Evolutionary conservation across 2,329 filamentous ascomycete species (phyloP), one percentile per base, ranked within the genome.

Genomic region (Plectosphaerella cucumerina): DNA sequence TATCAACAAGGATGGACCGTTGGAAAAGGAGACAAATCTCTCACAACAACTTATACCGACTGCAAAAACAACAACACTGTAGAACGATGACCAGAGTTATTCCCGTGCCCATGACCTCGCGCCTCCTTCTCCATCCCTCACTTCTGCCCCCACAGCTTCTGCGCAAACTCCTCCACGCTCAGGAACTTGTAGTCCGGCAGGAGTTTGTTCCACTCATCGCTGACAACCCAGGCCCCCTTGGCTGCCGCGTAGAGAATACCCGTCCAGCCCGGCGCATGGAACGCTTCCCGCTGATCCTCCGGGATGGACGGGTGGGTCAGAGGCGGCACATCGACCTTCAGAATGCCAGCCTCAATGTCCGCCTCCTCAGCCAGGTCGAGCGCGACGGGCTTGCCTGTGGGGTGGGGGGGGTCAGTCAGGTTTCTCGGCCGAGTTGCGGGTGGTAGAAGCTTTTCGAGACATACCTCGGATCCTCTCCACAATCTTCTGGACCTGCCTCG

Each of bases 171-270:
- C 46, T 67, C 64, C 0, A 56, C 53, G 6, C 56, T 47, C 15
- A 56, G 63, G 15, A 70, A 68, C 47, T 62, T 50, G 47, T 62
- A 67, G 23, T 69, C 64, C 3, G 68, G 67, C 21, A 70, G 50
- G 50, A 70, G 44, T 21, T 50, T 49, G 50, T 71, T 72, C 61
- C 64, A 69, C 49, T 64, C 62, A 49, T 70, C 62, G 6, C 62
- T 61, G 3, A 66, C 62, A 17, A 52, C 54, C 56, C 59, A 64
- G 0, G 53, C 58, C 0, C 58, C 60, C 4, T 41, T 53, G 1
- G 57, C 53, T 6, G 39, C 20, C n/a, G 39, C 39, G 39, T 18
- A 18, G 2, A 42, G 39, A 12, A 48, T 18, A 2, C 43, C 43
- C 20, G 21, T 15, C 39, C 39, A 42, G 39, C 39, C 39, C 17